These are phyloP conservation scores for Santalum album DNA, from an alignment of 164 flowering plant genomes.

Conservation along the genomic window DNA sequence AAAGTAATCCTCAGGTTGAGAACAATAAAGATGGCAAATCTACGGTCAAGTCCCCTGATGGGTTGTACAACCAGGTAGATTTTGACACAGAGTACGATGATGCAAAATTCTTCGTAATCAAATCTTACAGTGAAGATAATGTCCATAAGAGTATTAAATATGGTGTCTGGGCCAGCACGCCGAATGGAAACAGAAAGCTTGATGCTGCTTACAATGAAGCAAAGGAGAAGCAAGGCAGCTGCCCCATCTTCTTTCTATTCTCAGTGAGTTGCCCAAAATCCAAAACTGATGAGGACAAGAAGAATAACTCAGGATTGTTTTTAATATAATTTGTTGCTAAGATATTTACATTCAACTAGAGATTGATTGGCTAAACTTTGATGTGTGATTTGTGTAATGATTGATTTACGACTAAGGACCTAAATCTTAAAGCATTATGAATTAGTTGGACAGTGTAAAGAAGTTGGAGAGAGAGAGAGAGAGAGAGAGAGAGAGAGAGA, in stretches of 20 bases:
- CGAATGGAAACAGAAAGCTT: conserved; percentile 76
- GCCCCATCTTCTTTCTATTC: conserved; percentile 78
- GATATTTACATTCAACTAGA: too few species aligned
- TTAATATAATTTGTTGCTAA: too few species aligned
- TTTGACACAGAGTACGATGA: conserved; percentile 60
- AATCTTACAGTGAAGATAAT: conserved; percentile 94
- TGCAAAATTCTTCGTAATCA: conserved; percentile 82
- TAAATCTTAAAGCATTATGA: not conserved
- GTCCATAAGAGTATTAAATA: conserved; percentile 93
- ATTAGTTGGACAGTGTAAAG: not conserved
- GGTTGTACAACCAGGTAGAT: conserved; percentile 45
- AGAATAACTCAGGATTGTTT: too few species aligned
- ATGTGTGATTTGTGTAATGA: too few species aligned
- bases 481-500: too few species aligned
- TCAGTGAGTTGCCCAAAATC: conserved; percentile 42
- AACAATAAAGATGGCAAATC: conserved; percentile 25
- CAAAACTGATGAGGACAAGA: not conserved
- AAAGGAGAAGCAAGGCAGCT: conserved; percentile 42
- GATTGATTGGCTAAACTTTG: too few species aligned
- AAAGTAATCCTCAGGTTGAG: conserved; percentile 30
- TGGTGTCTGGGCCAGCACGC: conserved; percentile 92
- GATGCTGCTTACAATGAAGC: conserved; percentile 81
- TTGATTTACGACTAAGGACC: not conserved
- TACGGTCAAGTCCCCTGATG: conserved; percentile 20
- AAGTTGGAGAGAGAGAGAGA: too few species aligned